Evolutionary conservation across 176 grass and related monocot genomes (phyloP), one percentile per base, ranked within the genome.

Genomic region (Bonia amplexicaulis): DNA sequence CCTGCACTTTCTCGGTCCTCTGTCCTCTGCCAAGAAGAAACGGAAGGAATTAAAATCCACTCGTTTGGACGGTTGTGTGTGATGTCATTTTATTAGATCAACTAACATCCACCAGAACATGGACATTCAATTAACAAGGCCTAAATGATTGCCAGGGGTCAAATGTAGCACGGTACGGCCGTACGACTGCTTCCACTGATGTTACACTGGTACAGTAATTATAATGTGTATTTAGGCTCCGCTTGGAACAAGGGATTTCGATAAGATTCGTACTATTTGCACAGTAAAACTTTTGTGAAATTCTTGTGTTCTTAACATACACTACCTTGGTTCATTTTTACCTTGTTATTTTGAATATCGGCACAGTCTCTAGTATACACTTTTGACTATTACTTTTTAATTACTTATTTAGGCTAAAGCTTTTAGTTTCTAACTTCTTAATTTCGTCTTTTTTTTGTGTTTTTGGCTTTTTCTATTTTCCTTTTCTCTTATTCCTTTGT

Each of bases 11-110:
- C 55, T 59, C 55, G 0, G 22, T 12, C 22, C 22, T 59, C 22
- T 59, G 22, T 12, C 22, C 22, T 59, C 22, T 59, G 55, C 9
- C 55, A n/a, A 22, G 9, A 3, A 20, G 8, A 1, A 16, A 15
- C 1, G 3, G 11, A n/a, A 58, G 22, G 53, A 9, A n/a, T n/a
- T n/a, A n/a, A 25, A 19, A 67, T 41, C 85, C 69, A 31, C 17
- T 13, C n/a, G 8, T 68, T 81, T 81, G 69, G 70, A 68, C 12
- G 16, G 4, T 76, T 75, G 47, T 57, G 48, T 13, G 33, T 17
- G 70, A 3, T 57, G 71, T 65, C 55, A 66, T 55, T 63, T 68
- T 67, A 7, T 29, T 54, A 66, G 77, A 80, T 80, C 55, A 80
- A 29, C 45, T 22, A 80, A 73, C 68, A 31, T 74, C 71, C 77